Evolutionary conservation across 2,329 filamentous ascomycete species (phyloP).

Genomic region (Fusarium musae): DNA sequence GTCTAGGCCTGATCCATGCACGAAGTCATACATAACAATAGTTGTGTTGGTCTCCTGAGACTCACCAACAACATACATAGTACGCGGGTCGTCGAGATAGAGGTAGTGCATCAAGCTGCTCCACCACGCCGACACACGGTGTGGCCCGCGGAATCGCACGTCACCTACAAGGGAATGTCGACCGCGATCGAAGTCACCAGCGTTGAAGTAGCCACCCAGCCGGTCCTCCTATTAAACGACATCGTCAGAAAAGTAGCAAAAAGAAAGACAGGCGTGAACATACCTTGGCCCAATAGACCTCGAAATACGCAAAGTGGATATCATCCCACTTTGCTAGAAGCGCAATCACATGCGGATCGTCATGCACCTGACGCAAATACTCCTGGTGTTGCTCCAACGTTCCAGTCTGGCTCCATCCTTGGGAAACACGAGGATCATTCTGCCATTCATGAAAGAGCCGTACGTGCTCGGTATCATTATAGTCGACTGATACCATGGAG

Average conservation of each 20-base stretch:
- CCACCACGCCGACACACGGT: conserved; percentile 71
- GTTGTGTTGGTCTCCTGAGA: conserved; percentile 77
- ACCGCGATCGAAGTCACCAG: conserved; percentile 67
- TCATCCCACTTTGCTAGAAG: conserved; percentile 79
- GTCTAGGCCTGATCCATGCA: conserved; percentile 77
- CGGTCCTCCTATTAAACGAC: conserved; percentile 59
- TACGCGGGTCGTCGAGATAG: conserved; percentile 70
- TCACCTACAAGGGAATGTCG: conserved; percentile 69
- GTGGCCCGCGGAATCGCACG: conserved; percentile 68
- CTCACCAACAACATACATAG: conserved; percentile 71
- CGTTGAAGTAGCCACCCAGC: conserved; percentile 66
- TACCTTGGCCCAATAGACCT: conserved; percentile 80
- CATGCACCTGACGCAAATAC: conserved; percentile 75
- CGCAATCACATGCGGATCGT: conserved; percentile 77
- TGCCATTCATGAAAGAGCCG: conserved; percentile 82
- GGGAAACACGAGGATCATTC: conserved; percentile 83
- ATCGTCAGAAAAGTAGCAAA: background rate
- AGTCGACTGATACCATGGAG: conserved; percentile 80
- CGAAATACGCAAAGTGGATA: conserved; percentile 79
- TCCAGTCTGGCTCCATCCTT: conserved; percentile 83
- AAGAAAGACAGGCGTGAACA: conserved; percentile 11
- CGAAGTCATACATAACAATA: conserved; percentile 78
- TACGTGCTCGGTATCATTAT: conserved; percentile 70
- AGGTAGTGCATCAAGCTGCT: conserved; percentile 71
- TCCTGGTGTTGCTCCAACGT: conserved; percentile 78